Percentiles rank a stretch among this genome's conserved stretches.
phyloP scores from a whole-genome alignment of 345 rosid species.

The Ceriops decandra region DNA sequence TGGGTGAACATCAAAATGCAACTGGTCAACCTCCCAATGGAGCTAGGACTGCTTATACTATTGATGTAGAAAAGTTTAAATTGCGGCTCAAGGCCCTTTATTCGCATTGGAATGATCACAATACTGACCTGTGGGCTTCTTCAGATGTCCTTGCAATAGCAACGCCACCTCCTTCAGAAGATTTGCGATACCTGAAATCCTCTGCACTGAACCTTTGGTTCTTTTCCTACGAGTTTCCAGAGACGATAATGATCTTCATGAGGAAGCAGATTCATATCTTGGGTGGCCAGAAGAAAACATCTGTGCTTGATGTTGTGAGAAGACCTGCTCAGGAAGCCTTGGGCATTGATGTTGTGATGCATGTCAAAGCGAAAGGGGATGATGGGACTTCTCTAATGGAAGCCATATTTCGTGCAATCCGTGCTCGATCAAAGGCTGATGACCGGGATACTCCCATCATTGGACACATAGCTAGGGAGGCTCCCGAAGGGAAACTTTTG shows the following conservation, averaged over 20 bases:
- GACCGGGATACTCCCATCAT: slow-evolving; percentile 44
- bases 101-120: slow-evolving; percentile 58
- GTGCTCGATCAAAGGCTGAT: slow-evolving; percentile 36
- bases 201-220: slow-evolving; percentile 89
- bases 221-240: slow-evolving; percentile 91
- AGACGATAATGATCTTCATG: slow-evolving; percentile 81
- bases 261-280: slow-evolving; percentile 73
- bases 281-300: slow-evolving; percentile 73
- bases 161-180: slow-evolving; percentile 81
- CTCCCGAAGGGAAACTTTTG: slow-evolving; percentile 75
- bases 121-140: slow-evolving; percentile 61
- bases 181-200: slow-evolving; percentile 77
- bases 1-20: slow-evolving; percentile 61
- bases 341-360: slow-evolving; percentile 57
- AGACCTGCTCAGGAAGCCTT: slow-evolving; percentile 55
- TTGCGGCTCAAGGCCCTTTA: slow-evolving; percentile 61
- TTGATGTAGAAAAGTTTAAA: slow-evolving; percentile 54
- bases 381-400: slow-evolving; percentile 66
- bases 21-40: slow-evolving; percentile 38
- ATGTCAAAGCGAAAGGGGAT: slow-evolving; percentile 60
- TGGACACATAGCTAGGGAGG: slow-evolving; percentile 68
- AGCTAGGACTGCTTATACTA: slow-evolving; percentile 43
- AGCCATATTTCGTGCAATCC: slow-evolving; percentile 52
- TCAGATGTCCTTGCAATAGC: slow-evolving; percentile 65
- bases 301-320: slow-evolving; percentile 66